Evolutionary conservation across 805 yeast genomes (phyloP).

Genomic region (Ogataea kodamae): DNA sequence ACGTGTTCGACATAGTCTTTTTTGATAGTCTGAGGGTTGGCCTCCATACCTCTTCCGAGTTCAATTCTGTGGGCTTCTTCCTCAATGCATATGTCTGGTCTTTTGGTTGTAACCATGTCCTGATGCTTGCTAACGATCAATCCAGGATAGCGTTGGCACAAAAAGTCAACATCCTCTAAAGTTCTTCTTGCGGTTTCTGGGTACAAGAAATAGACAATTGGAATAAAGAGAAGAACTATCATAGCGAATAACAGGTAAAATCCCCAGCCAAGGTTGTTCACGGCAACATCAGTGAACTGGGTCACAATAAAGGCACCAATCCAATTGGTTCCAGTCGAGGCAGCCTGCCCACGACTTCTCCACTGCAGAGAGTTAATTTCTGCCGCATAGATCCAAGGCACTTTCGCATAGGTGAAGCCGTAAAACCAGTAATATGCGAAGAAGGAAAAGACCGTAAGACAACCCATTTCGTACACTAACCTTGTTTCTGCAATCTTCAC

Average conservation of each 20-base stretch:
- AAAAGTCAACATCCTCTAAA: conserved; percentile 69
- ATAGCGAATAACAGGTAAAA: conserved; percentile 65
- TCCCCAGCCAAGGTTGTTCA: conserved; percentile 52
- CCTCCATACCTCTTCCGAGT: neutral
- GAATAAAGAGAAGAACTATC: conserved; percentile 55
- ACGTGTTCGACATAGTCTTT: conserved; percentile 3
- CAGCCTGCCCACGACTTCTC: conserved; percentile 61
- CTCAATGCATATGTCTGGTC: conserved; percentile 2
- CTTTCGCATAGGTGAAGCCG: conserved; percentile 41
- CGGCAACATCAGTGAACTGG: conserved; percentile 58
- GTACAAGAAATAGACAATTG: conserved; percentile 60
- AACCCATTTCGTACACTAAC: conserved; percentile 32
- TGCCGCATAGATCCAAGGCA: conserved; percentile 60
- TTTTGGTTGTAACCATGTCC: neutral
- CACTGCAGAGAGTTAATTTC: conserved; percentile 63
- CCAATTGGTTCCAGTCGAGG: conserved; percentile 66
- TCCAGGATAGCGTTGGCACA: conserved; percentile 28
- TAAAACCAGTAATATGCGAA: conserved; percentile 41
- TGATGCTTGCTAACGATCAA: conserved; percentile 1
- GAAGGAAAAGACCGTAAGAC: conserved; percentile 50
- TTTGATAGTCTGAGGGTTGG: neutral
- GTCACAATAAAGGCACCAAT: conserved; percentile 61
- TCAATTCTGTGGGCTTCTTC: conserved; percentile 1
- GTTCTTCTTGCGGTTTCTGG: conserved; percentile 76
- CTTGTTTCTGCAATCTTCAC: conserved; percentile 9